phyloP scores from a whole-genome alignment of 345 rosid genomes.

The Physaria fendleri region DNA sequence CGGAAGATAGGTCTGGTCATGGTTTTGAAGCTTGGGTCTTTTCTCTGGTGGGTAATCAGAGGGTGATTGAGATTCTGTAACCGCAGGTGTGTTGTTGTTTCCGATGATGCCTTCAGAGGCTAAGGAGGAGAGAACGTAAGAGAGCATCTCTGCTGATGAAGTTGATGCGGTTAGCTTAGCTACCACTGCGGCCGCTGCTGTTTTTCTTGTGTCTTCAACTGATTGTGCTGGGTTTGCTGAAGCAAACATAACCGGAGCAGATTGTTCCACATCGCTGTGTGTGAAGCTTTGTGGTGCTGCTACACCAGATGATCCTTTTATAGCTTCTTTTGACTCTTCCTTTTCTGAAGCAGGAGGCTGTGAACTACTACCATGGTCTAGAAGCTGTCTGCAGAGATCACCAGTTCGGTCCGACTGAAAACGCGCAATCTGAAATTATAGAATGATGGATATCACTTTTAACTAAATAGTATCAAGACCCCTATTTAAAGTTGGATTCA shows the following conservation, averaged over 20 bases:
- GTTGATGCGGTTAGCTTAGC: slow-evolving; percentile 88
- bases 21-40: slow-evolving; percentile 61
- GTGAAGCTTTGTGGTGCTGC: slow-evolving; percentile 38
- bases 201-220: slow-evolving; percentile 58
- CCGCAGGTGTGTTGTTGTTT: slow-evolving; percentile 31
- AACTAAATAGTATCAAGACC: not conserved
- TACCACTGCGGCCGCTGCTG: slow-evolving; percentile 81
- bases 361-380: slow-evolving; percentile 27
- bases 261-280: slow-evolving; percentile 47
- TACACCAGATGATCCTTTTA: slow-evolving; percentile 17
- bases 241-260: slow-evolving; percentile 58
- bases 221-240: slow-evolving; percentile 32
- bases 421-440: slow-evolving; percentile 43
- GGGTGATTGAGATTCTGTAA: slow-evolving; percentile 29
- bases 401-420: slow-evolving; percentile 49
- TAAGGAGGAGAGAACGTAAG: slow-evolving; percentile 83
- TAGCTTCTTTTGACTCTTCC: slow-evolving; percentile 44
- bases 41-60: slow-evolving; percentile 55
- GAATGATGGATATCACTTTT: not conserved
- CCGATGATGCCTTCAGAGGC: slow-evolving; percentile 78
- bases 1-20: slow-evolving; percentile 48
- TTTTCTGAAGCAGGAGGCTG: slow-evolving; percentile 31
- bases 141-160: slow-evolving; percentile 89
- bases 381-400: slow-evolving; percentile 43
- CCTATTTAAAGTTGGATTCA: not conserved